These are phyloP conservation scores for Glonium stellatum DNA, from an alignment of 495 filamentous ascomycete genomes.

Conservation along the genomic window DNA sequence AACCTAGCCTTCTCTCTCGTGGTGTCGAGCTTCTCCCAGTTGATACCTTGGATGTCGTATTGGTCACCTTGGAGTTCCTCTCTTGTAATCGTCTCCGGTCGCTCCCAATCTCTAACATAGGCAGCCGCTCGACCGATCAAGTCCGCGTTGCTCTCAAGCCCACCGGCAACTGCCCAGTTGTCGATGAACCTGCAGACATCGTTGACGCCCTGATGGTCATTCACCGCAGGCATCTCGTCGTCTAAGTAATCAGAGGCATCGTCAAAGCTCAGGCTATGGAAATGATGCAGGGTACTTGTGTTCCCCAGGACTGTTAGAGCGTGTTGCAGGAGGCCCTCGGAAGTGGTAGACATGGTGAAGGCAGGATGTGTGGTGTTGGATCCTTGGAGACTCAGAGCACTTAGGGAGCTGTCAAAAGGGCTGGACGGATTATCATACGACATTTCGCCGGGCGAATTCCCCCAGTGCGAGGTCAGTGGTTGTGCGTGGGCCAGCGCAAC, in stretches of 20 bases:
- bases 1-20: conserved; percentile 50
- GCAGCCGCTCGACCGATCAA: conserved; percentile 3
- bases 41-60: conserved; percentile 72
- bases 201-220: not conserved
- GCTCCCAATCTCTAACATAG: conserved; percentile 26
- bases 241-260: not conserved
- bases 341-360: not conserved
- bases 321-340: not conserved
- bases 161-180: not conserved
- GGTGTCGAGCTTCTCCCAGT: conserved; percentile 62
- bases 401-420: not conserved
- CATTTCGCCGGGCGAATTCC: not conserved
- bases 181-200: conserved; percentile 10
- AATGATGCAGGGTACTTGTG: not conserved
- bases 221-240: not conserved
- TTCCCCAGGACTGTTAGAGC: not conserved
- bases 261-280: not conserved
- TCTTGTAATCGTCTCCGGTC: conserved; percentile 34
- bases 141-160: not conserved
- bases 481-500: no score
- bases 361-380: not conserved
- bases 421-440: not conserved
- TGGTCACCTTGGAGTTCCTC: conserved; percentile 50
- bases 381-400: not conserved
- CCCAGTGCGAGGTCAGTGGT: no score